These are phyloP conservation scores for Aureobasidium subglaciale DNA, from an alignment of 2,329 filamentous ascomycete genomes.

Conservation along the genomic window DNA sequence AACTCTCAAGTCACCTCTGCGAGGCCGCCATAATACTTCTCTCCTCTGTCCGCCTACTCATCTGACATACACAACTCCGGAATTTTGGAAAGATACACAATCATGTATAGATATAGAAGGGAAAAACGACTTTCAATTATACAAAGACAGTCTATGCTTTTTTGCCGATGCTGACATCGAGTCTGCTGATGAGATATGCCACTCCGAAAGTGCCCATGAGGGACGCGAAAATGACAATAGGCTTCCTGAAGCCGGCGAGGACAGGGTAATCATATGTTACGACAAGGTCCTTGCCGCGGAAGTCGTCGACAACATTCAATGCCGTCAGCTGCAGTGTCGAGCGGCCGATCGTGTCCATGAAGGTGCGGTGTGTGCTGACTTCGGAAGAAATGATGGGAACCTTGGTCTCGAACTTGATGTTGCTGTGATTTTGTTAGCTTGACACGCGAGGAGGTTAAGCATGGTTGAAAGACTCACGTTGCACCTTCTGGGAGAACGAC, in stretches of 20 bases:
- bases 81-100: background rate
- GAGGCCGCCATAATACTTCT: slow-evolving; percentile 1
- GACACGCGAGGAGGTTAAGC: background rate
- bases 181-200: slow-evolving; percentile 66
- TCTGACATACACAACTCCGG: background rate
- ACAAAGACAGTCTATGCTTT: slow-evolving; percentile 21
- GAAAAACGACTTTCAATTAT: slow-evolving; percentile 8
- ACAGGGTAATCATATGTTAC: slow-evolving; percentile 81
- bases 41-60: background rate
- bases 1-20: background rate
- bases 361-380: slow-evolving; percentile 71
- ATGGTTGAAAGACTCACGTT: slow-evolving; percentile 49
- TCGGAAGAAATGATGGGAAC: slow-evolving; percentile 61
- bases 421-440: slow-evolving; percentile 46
- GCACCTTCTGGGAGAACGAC: slow-evolving; percentile 89
- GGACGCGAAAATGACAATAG: slow-evolving; percentile 69
- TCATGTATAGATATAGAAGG: background rate
- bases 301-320: slow-evolving; percentile 82
- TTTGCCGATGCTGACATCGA: slow-evolving; percentile 70
- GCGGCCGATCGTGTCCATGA: slow-evolving; percentile 86
- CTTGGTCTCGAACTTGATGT: slow-evolving; percentile 68
- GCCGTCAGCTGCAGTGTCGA: slow-evolving; percentile 74
- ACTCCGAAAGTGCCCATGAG: slow-evolving; percentile 66
- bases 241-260: slow-evolving; percentile 72
- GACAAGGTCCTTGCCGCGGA: slow-evolving; percentile 73